A percentile compares a stretch with the other conserved stretches of the same genome.
phyloP scores from a whole-genome alignment of 2,329 filamentous ascomycete genomes.

The Penicillium polonicum region DNA sequence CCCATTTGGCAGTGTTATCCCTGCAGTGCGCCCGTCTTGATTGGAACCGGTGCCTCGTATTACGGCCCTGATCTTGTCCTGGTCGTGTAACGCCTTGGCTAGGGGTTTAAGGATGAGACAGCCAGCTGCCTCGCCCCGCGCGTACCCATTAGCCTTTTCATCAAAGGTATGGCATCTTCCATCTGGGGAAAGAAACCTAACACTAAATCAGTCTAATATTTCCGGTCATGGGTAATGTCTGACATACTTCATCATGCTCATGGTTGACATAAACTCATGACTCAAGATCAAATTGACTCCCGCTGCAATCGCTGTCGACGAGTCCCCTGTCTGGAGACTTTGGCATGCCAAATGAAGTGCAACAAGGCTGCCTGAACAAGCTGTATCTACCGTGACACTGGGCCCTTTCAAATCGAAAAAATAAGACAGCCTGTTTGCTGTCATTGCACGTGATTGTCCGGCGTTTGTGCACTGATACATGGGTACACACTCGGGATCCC shows the following conservation, averaged over 20 bases:
- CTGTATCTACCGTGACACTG: conserved; percentile 36
- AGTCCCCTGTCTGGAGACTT: conserved; percentile 24
- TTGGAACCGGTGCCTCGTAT: conserved; percentile 45
- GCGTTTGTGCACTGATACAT: conserved; percentile 31
- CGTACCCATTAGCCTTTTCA: conserved; percentile 46
- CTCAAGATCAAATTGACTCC: conserved; percentile 29
- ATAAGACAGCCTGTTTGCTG: conserved; percentile 32
- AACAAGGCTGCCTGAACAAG: conserved; percentile 33
- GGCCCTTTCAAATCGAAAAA: conserved; percentile 38
- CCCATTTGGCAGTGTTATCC: conserved; percentile 45
- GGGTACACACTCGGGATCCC: conserved; percentile 30
- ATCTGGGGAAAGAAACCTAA: conserved; percentile 30
- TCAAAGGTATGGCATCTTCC: conserved; percentile 39
- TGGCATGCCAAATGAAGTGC: conserved; percentile 38
- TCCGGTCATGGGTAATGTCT: not conserved
- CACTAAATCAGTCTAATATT: not conserved
- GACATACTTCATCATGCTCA: conserved; percentile 23
- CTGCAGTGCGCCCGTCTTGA: conserved; percentile 47
- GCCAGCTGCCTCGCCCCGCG: conserved; percentile 47
- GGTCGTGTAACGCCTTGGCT: conserved; percentile 41
- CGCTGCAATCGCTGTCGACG: conserved; percentile 24
- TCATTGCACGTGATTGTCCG: conserved; percentile 28
- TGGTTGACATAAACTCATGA: conserved; percentile 30
- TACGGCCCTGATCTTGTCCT: conserved; percentile 45
- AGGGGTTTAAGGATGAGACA: conserved; percentile 46